Evolutionary conservation across 768 basidiomycete genomes (phyloP).

Genomic region (Xerocomellus chrysenteron): DNA sequence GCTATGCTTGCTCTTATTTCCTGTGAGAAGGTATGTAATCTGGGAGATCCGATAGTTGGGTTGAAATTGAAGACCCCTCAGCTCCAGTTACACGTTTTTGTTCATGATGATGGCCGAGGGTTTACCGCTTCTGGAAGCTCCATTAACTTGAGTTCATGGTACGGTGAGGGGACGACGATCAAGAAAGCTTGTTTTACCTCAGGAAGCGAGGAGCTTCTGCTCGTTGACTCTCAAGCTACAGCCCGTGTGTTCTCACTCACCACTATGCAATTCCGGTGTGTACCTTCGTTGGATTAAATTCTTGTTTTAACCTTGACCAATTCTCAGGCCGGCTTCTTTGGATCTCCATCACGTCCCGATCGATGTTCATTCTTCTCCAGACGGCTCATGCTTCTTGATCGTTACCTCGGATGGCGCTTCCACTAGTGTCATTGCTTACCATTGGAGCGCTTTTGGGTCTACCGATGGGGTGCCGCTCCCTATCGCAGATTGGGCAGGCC

Average conservation of each 20-base stretch:
- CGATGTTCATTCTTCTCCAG: constrained; percentile 47
- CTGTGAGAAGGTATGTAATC: constrained; percentile 38
- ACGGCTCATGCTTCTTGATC: constrained; percentile 51
- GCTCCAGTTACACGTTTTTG: constrained; percentile 45
- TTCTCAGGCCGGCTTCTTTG: constrained; percentile 44
- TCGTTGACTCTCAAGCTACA: constrained; percentile 44
- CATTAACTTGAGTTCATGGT: constrained; percentile 48
- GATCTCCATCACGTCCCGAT: constrained; percentile 37
- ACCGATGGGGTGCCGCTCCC: constrained; percentile 41
- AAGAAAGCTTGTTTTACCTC: constrained; percentile 43
- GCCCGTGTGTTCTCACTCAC: constrained; percentile 54
- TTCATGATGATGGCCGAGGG: constrained; percentile 46
- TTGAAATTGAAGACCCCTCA: constrained; percentile 12
- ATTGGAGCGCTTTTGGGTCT: constrained; percentile 60
- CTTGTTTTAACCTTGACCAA: background rate
- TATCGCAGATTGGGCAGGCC: constrained; percentile 28
- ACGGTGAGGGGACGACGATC: constrained; percentile 36
- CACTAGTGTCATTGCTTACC: constrained; percentile 40
- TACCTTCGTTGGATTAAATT: background rate
- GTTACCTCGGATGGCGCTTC: constrained; percentile 24
- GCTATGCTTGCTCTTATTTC: constrained; percentile 48
- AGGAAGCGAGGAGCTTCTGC: constrained; percentile 52
- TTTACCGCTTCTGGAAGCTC: constrained; percentile 44
- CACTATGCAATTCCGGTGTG: constrained; percentile 54
- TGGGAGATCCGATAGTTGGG: background rate